These are phyloP conservation scores for Alloascoidea africana DNA, from an alignment of 805 yeast species.

Conservation along the genomic window DNA sequence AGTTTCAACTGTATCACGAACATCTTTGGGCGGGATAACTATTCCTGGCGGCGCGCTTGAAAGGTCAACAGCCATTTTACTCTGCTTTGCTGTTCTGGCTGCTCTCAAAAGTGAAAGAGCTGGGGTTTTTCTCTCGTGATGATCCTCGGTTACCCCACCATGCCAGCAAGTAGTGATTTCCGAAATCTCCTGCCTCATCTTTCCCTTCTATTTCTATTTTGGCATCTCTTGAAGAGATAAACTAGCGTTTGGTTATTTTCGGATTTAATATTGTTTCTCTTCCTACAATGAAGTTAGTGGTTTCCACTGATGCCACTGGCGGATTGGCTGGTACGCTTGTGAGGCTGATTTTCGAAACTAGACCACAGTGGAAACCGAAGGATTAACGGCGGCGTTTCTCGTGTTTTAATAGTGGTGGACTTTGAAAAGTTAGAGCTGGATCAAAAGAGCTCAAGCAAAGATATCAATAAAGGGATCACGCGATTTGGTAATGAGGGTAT, in stretches of 20 bases:
- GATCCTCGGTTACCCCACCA: too few relatives aligned
- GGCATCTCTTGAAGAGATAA: too few relatives aligned
- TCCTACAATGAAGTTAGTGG: neutral
- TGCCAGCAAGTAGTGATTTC: too few relatives aligned
- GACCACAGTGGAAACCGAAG: neutral
- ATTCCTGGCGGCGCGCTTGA: slow-evolving; percentile 22
- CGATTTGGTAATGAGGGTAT: slow-evolving; percentile 8
- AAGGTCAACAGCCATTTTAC: slow-evolving; percentile 9
- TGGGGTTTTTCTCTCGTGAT: too few relatives aligned
- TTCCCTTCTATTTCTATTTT: too few relatives aligned
- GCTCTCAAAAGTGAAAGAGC: too few relatives aligned
- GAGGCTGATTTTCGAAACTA: neutral
- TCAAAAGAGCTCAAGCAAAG: neutral
- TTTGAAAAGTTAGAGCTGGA: too few relatives aligned
- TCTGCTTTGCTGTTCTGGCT: too few relatives aligned
- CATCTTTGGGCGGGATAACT: slow-evolving; percentile 37
- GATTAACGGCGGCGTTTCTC: neutral
- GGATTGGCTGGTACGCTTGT: neutral
- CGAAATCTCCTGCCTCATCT: too few relatives aligned
- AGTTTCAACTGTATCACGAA: slow-evolving; percentile 40
- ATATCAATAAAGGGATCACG: neutral
- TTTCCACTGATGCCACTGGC: neutral
- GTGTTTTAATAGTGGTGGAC: neutral
- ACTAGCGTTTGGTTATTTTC: too few relatives aligned
- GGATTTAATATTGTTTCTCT: too few relatives aligned